Conservation (phyloP, 495 filamentous ascomycete species). For the Penicillium riverlandense region DNA sequence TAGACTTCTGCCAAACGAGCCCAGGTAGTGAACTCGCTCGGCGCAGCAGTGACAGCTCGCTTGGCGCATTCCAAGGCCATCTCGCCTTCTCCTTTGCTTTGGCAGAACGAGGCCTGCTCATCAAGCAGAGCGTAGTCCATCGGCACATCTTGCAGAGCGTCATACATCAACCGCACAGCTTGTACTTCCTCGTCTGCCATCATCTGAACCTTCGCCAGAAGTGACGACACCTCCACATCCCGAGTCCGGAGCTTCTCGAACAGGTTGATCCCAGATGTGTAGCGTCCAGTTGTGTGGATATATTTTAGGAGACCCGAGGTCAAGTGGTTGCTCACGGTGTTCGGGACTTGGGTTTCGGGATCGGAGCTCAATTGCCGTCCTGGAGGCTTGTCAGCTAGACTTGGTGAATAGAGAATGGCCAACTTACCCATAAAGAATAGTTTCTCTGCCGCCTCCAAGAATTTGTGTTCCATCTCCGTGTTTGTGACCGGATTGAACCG, state of each 20-base stretch:
- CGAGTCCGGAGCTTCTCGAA: constrained; percentile 91
- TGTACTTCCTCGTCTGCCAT: constrained; percentile 95
- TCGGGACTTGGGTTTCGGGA: constrained; percentile 94
- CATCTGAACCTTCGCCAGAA: constrained; percentile 82
- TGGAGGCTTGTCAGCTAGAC: constrained; percentile 30
- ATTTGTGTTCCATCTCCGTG: constrained; percentile 94
- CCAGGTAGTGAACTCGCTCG: constrained; percentile 97
- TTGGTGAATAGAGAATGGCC: not conserved
- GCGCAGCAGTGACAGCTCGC: constrained; percentile 85
- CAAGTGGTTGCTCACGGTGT: constrained; percentile 93
- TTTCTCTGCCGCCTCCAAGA: constrained; percentile 89
- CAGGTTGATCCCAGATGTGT: constrained; percentile 92
- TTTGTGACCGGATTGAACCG: constrained; percentile 96
- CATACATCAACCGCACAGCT: constrained; percentile 79
- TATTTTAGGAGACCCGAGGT: constrained; percentile 90
- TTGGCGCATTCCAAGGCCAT: constrained; percentile 92
- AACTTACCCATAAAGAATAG: constrained; percentile 83
- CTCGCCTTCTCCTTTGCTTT: constrained; percentile 74
- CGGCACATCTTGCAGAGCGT: constrained; percentile 80
- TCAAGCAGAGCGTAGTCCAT: constrained; percentile 96
- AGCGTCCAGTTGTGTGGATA: constrained; percentile 91
- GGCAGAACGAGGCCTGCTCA: constrained; percentile 87
- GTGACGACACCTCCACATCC: constrained; percentile 88
- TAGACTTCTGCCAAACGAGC: constrained; percentile 90
- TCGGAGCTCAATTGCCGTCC: constrained; percentile 95